phyloP scores from a whole-genome alignment of 768 basidiomycete species.

The Kockovaella imperatae region DNA sequence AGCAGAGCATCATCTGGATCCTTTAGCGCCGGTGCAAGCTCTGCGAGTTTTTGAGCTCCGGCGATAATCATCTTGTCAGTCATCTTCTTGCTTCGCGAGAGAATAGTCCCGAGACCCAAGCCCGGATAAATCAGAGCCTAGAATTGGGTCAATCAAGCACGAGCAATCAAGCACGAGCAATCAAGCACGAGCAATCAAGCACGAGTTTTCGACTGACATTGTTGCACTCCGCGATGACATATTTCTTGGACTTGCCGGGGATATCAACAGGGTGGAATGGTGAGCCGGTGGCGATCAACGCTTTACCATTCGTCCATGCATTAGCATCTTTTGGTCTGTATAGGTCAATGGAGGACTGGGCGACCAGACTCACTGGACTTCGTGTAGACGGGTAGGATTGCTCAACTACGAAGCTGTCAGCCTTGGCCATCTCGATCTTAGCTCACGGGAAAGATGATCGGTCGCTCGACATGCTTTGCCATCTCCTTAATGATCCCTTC shows the following conservation, averaged over 20 bases:
- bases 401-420: conserved; percentile 48
- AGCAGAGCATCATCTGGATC: conserved; percentile 64
- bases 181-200: conserved; percentile 14
- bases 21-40: conserved; percentile 64
- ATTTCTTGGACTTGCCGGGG: conserved; percentile 47
- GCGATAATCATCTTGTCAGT: conserved; percentile 82
- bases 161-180: not conserved
- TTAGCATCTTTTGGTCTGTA: conserved; percentile 31
- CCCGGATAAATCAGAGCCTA: conserved; percentile 67
- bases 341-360: not conserved
- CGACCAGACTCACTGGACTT: conserved; percentile 43
- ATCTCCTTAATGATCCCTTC: conserved; percentile 57
- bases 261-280: conserved; percentile 64
- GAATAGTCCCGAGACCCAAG: conserved; percentile 69
- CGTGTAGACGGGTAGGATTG: conserved; percentile 70
- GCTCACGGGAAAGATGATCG: conserved; percentile 64
- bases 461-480: conserved; percentile 61
- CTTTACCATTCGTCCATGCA: conserved; percentile 67
- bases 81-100: conserved; percentile 57
- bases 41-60: conserved; percentile 64
- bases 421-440: not conserved
- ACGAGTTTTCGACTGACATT: conserved; percentile 51
- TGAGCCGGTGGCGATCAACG: conserved; percentile 74
- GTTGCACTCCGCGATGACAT: conserved; percentile 45
- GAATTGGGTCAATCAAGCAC: conserved; percentile 1